These are phyloP conservation scores for Solanum rostratum DNA, from an alignment of 257 asterid species.

Conservation along the genomic window DNA sequence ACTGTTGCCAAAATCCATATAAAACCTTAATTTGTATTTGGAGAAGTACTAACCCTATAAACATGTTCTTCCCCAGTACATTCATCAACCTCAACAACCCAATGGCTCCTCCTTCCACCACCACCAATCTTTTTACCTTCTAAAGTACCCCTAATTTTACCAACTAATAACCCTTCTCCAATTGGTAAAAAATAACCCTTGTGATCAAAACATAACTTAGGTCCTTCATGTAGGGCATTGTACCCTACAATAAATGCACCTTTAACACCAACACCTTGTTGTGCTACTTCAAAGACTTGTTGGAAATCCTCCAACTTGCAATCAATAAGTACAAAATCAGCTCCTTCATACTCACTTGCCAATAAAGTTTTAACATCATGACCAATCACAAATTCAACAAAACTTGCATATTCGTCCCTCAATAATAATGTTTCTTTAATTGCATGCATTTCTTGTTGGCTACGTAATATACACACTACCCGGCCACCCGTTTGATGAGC, in stretches of 20 bases:
- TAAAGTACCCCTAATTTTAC: slow-evolving; percentile 7
- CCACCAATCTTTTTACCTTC: background rate
- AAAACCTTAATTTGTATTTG: background rate
- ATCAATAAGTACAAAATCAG: slow-evolving; percentile 50
- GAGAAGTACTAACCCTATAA: background rate
- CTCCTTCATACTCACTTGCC: slow-evolving; percentile 17
- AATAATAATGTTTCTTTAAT: slow-evolving; percentile 3
- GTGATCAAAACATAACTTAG: slow-evolving; percentile 11
- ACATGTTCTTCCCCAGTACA: slow-evolving; percentile 3
- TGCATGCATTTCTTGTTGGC: slow-evolving; percentile 7
- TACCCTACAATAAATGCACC: slow-evolving; percentile 37
- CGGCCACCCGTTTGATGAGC: slow-evolving; percentile 69
- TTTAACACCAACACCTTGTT: background rate
- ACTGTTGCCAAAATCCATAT: background rate
- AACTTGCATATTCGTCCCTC: background rate
- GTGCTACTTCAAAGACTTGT: slow-evolving; percentile 10
- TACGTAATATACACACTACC: slow-evolving; percentile 28
- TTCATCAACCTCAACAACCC: slow-evolving; percentile 35
- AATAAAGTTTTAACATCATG: slow-evolving; percentile 27
- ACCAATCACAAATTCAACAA: slow-evolving; percentile 37
- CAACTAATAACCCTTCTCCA: slow-evolving; percentile 53
- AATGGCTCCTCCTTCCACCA: slow-evolving; percentile 28
- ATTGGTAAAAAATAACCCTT: slow-evolving; percentile 51
- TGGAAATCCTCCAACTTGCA: slow-evolving; percentile 43
- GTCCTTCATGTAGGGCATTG: slow-evolving; percentile 41